Conservation (phyloP, 306 rosid genomes). For the Vachellia collinsii region DNA sequence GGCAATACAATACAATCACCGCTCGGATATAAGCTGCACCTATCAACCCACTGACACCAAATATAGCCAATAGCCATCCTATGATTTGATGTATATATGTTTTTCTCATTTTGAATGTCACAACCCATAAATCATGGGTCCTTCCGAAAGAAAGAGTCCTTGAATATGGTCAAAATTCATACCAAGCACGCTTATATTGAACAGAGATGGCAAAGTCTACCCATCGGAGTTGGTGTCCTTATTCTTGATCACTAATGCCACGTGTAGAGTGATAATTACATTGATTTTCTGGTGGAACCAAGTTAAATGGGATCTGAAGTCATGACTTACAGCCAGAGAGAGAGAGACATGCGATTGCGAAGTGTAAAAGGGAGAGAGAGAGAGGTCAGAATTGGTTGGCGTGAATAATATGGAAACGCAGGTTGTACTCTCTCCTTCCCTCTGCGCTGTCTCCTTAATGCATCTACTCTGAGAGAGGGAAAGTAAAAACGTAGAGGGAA, state of each 20-base stretch:
- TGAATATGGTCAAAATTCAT: constrained; percentile 54
- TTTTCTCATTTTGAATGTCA: background rate
- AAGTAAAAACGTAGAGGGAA: constrained; percentile 39
- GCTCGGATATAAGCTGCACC: constrained; percentile 39
- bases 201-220: constrained; percentile 28
- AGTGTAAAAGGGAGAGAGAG: background rate
- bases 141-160: constrained; percentile 35
- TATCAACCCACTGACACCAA: constrained; percentile 45
- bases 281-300: background rate
- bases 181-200: constrained; percentile 9
- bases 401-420: constrained; percentile 38
- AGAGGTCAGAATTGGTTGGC: constrained; percentile 52
- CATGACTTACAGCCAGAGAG: background rate
- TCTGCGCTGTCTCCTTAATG: background rate
- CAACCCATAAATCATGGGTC: constrained; percentile 31
- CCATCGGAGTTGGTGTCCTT: constrained; percentile 45
- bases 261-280: constrained; percentile 39
- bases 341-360: constrained; percentile 39
- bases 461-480: constrained; percentile 16
- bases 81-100: background rate
- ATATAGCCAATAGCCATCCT: constrained; percentile 45
- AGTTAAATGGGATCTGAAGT: constrained; percentile 20
- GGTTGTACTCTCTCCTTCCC: background rate
- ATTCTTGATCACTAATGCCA: constrained; percentile 36
- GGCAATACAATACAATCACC: constrained; percentile 10